A percentile compares a stretch with the other conserved stretches of the same genome.
Evolutionary conservation across 805 yeast genomes (phyloP).

Genomic region (Lachancea fermentati): DNA sequence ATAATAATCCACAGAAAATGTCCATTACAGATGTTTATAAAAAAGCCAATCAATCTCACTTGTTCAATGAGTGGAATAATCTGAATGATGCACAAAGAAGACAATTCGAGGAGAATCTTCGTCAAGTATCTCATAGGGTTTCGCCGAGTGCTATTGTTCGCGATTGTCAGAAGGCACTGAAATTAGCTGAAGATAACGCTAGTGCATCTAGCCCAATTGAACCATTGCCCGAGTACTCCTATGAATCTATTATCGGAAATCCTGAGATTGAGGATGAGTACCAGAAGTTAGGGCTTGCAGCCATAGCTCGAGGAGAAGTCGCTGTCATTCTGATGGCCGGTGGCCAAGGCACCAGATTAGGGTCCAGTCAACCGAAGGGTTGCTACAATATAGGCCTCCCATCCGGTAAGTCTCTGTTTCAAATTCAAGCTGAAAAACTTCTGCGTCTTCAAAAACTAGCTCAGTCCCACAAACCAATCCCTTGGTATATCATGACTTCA

Average conservation of each 20-base stretch:
- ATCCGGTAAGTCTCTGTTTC: slow-evolving; percentile 77
- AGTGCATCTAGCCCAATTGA: slow-evolving; percentile 28
- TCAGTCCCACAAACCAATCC: slow-evolving; percentile 34
- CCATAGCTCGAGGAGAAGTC: slow-evolving; percentile 66
- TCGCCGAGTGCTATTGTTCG: slow-evolving; percentile 33
- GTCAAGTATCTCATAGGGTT: slow-evolving; percentile 14
- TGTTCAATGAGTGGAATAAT: slow-evolving; percentile 44
- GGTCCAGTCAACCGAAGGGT: slow-evolving; percentile 88
- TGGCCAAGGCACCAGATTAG: slow-evolving; percentile 95
- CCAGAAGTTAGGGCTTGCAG: slow-evolving; percentile 53
- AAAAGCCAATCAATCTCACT: slow-evolving; percentile 48
- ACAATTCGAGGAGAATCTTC: slow-evolving; percentile 32
- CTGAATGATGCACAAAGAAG: slow-evolving; percentile 35
- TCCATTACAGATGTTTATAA: slow-evolving; percentile 31
- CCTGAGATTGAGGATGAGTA: slow-evolving; percentile 36
- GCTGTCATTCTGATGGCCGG: slow-evolving; percentile 95
- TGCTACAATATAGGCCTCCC: slow-evolving; percentile 86
- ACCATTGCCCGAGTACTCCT: slow-evolving; percentile 52
- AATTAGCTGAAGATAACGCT: slow-evolving; percentile 29
- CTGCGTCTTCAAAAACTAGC: slow-evolving; percentile 46
- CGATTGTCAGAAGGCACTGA: slow-evolving; percentile 39
- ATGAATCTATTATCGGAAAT: slow-evolving; percentile 40
- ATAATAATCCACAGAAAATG: slow-evolving; percentile 1
- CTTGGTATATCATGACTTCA: slow-evolving; percentile 95
- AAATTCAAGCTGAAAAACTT: slow-evolving; percentile 87